Conservation (phyloP, 768 basidiomycete genomes). For the Pholiota microspora region DNA sequence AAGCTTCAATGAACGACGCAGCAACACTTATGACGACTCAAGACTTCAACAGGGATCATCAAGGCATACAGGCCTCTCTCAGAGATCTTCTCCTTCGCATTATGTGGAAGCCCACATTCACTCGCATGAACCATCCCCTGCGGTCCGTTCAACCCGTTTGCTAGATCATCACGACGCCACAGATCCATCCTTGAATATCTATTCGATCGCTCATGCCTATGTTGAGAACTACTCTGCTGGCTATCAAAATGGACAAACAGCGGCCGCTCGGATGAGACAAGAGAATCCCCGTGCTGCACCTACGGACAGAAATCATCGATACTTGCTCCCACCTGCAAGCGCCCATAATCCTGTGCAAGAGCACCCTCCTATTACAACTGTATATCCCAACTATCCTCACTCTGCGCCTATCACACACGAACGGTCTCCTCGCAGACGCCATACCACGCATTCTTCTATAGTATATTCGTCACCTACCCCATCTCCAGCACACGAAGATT, state of each 20-base stretch:
- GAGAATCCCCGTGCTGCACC: neutral
- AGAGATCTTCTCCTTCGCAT: conserved; percentile 2
- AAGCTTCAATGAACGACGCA: conserved; percentile 1
- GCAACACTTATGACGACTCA: neutral
- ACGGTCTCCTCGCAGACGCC: conserved; percentile 7
- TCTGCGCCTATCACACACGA: conserved; percentile 7
- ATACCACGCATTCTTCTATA: conserved; percentile 12
- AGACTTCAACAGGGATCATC: conserved; percentile 3
- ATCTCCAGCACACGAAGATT: neutral
- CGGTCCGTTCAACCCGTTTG: conserved; percentile 8
- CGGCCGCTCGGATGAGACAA: conserved; percentile 7
- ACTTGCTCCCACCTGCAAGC: conserved; percentile 7
- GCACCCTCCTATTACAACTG: neutral
- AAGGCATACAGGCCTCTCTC: neutral
- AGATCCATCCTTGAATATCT: conserved; percentile 16
- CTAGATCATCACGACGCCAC: conserved; percentile 12
- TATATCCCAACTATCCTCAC: conserved; percentile 7
- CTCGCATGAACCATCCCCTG: conserved; percentile 3
- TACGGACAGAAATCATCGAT: no score
- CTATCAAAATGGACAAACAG: conserved; percentile 19
- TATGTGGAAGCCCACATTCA: conserved; percentile 12
- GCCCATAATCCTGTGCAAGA: conserved; percentile 1
- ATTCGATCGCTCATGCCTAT: conserved; percentile 12
- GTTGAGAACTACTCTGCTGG: conserved; percentile 19
- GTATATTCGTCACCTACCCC: conserved; percentile 9